Percentiles rank a stretch among this genome's conserved stretches.
phyloP scores from a whole-genome alignment of 2,329 filamentous ascomycete species.

The Fusarium azukiicola region DNA sequence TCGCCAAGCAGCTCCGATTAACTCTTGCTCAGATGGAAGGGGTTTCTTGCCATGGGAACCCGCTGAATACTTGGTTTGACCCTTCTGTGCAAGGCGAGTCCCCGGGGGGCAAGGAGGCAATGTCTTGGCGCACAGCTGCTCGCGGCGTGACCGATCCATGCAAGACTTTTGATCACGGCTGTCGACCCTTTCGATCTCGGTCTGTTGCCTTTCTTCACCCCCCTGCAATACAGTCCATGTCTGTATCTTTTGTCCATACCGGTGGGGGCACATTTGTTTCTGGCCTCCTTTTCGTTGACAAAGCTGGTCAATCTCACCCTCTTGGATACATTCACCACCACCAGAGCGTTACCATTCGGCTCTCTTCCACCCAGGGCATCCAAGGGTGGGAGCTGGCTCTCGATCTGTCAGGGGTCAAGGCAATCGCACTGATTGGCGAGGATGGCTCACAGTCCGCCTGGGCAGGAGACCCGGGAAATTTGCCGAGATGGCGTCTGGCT shows the following conservation, averaged over 20 bases:
- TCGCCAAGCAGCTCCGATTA: conserved; percentile 14
- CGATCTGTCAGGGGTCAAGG: conserved; percentile 27
- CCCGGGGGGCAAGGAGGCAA: not conserved
- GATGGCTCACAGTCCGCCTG: conserved; percentile 30
- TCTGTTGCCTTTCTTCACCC: not conserved
- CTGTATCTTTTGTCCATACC: conserved; percentile 31
- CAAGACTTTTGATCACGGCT: conserved; percentile 18
- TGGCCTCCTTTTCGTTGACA: conserved; percentile 30
- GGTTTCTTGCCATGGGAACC: conserved; percentile 20
- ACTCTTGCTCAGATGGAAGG: conserved; percentile 25
- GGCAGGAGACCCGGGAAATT: conserved; percentile 25
- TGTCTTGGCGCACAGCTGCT: conserved; percentile 25
- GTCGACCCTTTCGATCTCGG: conserved; percentile 25
- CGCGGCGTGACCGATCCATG: conserved; percentile 10
- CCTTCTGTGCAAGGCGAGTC: not conserved
- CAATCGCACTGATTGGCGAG: conserved; percentile 21
- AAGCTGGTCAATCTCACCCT: conserved; percentile 3
- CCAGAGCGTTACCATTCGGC: not conserved
- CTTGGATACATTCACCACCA: conserved; percentile 36
- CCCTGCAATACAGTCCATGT: conserved; percentile 19
- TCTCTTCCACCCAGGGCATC: conserved; percentile 24
- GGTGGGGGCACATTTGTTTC: conserved; percentile 24
- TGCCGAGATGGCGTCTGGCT: conserved; percentile 32
- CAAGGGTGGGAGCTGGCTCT: conserved; percentile 43
- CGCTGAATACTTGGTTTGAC: conserved; percentile 30